These are phyloP conservation scores for Solanum tarijense DNA, from an alignment of 257 asterid species.

Conservation along the genomic window DNA sequence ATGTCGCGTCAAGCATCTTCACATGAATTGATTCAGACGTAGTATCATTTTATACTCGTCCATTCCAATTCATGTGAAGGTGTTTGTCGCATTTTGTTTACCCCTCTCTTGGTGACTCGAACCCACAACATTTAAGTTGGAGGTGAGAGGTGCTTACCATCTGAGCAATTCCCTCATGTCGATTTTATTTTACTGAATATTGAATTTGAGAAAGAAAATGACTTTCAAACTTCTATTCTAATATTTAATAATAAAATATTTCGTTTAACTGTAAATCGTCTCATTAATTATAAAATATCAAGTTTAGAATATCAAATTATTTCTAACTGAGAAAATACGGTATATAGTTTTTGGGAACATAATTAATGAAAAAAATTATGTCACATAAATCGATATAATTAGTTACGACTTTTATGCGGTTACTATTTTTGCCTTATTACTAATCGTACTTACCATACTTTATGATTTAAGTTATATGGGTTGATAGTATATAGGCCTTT, in stretches of 20 bases:
- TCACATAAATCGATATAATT: background rate
- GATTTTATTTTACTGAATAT: background rate
- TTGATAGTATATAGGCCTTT: background rate
- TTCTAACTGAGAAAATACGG: background rate
- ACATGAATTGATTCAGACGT: background rate
- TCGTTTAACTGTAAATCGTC: background rate
- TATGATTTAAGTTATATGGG: background rate
- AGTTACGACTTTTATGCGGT: background rate
- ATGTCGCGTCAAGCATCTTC: background rate
- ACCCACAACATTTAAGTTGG: background rate
- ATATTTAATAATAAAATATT: background rate
- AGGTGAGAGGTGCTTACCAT: background rate
- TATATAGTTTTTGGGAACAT: background rate
- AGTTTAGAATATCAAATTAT: background rate
- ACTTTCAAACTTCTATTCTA: background rate
- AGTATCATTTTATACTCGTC: background rate
- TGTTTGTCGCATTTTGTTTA: background rate
- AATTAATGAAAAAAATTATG: background rate
- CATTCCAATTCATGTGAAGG: background rate
- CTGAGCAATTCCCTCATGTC: background rate
- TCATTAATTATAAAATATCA: background rate
- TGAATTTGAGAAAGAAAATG: background rate
- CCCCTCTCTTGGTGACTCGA: background rate
- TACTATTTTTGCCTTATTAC: background rate
- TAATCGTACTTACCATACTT: background rate